These are phyloP conservation scores for Taxillus chinensis DNA, from an alignment of 164 flowering plant species.

Conservation along the genomic window DNA sequence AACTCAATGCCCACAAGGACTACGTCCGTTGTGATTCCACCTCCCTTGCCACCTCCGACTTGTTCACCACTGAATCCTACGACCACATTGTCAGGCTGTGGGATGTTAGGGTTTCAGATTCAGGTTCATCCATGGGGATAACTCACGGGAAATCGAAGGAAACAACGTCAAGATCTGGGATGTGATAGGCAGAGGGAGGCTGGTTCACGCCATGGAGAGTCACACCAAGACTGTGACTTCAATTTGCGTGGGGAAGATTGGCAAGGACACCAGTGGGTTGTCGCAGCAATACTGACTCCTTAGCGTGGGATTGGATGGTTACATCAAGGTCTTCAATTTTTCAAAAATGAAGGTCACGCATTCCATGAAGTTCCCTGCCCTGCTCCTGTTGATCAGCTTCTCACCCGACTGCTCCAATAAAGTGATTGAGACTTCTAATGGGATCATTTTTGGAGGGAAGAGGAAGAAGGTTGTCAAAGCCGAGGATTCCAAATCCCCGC, in stretches of 20 bases:
- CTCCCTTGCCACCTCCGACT: slow-evolving; percentile 50
- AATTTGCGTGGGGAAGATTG: slow-evolving; percentile 58
- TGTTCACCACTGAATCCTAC: slow-evolving; percentile 76
- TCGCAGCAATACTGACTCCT: slow-evolving; percentile 43
- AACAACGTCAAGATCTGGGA: slow-evolving; percentile 88
- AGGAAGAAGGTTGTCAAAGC: slow-evolving; percentile 38
- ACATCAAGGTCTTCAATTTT: slow-evolving; percentile 84
- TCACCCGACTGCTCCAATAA: slow-evolving; percentile 60
- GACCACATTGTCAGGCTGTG: slow-evolving; percentile 81
- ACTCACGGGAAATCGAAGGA: slow-evolving; percentile 75
- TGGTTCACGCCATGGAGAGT: slow-evolving; percentile 57
- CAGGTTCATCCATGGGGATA: slow-evolving; percentile 31
- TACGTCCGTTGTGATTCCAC: slow-evolving; percentile 69
- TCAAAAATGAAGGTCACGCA: slow-evolving; percentile 52
- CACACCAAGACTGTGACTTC: slow-evolving; percentile 92
- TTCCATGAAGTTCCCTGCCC: slow-evolving; percentile 73
- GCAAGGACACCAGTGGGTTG: slow-evolving; percentile 28
- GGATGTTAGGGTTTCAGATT: slow-evolving; percentile 56
- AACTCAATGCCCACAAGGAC: slow-evolving; percentile 74
- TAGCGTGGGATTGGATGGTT: slow-evolving; percentile 86
- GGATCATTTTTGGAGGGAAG: slow-evolving; percentile 58
- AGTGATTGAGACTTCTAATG: slow-evolving; percentile 75
- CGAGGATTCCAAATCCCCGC: slow-evolving; percentile 17
- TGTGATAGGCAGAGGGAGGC: slow-evolving; percentile 78
- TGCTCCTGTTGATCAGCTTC: slow-evolving; percentile 60